Percentiles rank a stretch among this genome's conserved stretches.
Conservation (phyloP, 805 yeast species). For the Starmerella scarabaei region DNA sequence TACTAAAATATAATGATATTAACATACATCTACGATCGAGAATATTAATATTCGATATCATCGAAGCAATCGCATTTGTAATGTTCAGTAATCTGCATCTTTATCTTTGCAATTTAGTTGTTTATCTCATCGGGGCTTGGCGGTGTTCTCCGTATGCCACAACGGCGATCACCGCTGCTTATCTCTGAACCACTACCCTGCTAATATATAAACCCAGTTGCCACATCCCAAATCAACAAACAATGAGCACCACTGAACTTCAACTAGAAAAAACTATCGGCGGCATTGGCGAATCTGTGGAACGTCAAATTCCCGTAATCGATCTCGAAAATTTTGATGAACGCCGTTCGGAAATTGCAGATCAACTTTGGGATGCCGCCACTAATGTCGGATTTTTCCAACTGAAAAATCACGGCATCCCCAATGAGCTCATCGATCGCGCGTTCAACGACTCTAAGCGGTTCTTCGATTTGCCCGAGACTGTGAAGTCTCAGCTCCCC, state of each 20-base stretch:
- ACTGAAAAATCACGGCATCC: constrained; percentile 13
- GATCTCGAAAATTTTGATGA: constrained; percentile 7
- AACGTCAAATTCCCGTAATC: constrained; percentile 10
- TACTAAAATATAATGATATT: not conserved
- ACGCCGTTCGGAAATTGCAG: constrained; percentile 8
- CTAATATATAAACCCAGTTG: not conserved
- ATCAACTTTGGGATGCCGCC: constrained; percentile 16
- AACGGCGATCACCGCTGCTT: not conserved
- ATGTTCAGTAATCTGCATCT: not conserved
- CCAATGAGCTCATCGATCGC: constrained; percentile 3
- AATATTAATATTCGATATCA: too few species aligned
- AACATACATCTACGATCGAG: constrained; percentile 1
- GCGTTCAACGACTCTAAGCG: constrained; percentile 9
- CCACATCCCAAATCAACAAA: too few species aligned
- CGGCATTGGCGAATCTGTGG: constrained; percentile 3
- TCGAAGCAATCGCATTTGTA: too few species aligned
- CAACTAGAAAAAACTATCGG: constrained; percentile 11
- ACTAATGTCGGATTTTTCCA: constrained; percentile 15
- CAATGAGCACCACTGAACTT: constrained; percentile 1
- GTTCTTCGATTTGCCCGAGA: constrained; percentile 10
- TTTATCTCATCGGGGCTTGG: too few species aligned
- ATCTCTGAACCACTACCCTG: not conserved
- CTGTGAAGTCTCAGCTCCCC: constrained; percentile 5
- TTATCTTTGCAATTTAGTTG: not conserved
- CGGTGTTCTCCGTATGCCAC: too few species aligned